A percentile compares a stretch with the other conserved stretches of the same genome.
phyloP scores from a whole-genome alignment of 441 rosid species.

The Kokia cookei region DNA sequence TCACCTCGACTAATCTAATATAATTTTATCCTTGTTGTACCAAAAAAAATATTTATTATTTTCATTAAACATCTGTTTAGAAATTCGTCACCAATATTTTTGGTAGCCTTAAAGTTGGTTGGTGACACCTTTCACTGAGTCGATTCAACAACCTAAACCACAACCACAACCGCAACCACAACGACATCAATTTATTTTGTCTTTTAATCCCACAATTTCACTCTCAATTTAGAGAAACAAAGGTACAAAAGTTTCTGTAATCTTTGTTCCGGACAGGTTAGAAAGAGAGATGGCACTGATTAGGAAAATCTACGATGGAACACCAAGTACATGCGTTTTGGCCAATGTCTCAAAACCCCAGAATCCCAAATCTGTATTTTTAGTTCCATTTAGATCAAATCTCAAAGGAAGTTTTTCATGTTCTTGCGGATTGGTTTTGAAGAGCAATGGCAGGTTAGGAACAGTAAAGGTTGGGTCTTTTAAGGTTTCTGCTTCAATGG shows the following conservation, averaged over 20 bases:
- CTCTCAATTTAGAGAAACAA: background rate
- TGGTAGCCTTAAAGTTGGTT: slow-evolving; percentile 12
- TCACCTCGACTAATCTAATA: no score
- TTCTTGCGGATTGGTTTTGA: slow-evolving; percentile 27
- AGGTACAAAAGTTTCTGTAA: background rate
- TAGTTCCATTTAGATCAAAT: slow-evolving; percentile 36
- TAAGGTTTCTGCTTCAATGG: slow-evolving; percentile 56
- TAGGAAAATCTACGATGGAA: slow-evolving; percentile 39
- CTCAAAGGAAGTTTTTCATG: slow-evolving; percentile 3
- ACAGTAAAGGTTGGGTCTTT: slow-evolving; percentile 14
- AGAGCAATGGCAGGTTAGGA: slow-evolving; percentile 13
- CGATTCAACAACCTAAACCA: slow-evolving; percentile 8
- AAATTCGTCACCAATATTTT: background rate
- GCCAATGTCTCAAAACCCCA: slow-evolving; percentile 26
- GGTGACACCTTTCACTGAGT: slow-evolving; percentile 1
- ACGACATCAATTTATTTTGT: background rate
- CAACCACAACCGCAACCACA: slow-evolving; percentile 12
- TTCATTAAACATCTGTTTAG: background rate
- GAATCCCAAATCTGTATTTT: slow-evolving; percentile 19
- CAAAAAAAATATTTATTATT: no score
- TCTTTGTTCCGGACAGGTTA: background rate
- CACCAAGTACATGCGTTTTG: slow-evolving; percentile 22
- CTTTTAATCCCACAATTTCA: background rate
- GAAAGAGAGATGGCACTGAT: slow-evolving; percentile 49
- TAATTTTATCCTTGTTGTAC: no score